These are phyloP conservation scores for Paspalum notatum DNA, from an alignment of 176 grass and related monocot species.

Conservation along the genomic window DNA sequence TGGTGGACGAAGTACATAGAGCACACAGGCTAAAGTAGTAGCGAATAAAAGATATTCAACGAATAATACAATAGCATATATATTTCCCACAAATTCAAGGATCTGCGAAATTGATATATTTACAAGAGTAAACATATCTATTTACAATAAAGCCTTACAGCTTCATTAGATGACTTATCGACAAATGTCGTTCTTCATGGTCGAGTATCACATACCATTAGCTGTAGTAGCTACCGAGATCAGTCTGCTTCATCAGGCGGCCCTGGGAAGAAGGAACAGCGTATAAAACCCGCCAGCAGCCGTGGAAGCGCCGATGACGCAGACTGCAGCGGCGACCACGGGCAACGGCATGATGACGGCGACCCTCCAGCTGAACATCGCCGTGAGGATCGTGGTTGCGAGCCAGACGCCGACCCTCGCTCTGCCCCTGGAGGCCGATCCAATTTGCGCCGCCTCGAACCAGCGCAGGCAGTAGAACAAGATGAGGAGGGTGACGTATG, in stretches of 20 bases:
- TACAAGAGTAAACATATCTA: too few species aligned
- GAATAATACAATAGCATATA: too few species aligned
- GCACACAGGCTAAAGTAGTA: too few species aligned
- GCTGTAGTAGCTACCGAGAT: not conserved
- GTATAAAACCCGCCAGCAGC: not conserved
- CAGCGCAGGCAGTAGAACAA: conserved; percentile 2
- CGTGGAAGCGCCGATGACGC: not conserved
- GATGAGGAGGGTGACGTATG: not conserved
- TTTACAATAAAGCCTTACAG: too few species aligned
- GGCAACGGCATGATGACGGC: not conserved
- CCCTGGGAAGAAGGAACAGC: not conserved
- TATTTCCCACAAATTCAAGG: too few species aligned
- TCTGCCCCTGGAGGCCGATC: not conserved
- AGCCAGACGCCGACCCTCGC: not conserved
- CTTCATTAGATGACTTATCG: too few species aligned
- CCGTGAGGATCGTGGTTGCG: not conserved
- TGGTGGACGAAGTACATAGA: too few species aligned
- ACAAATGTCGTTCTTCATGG: too few species aligned
- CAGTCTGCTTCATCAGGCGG: not conserved
- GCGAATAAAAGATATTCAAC: too few species aligned
- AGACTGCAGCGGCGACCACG: not conserved
- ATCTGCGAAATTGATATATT: too few species aligned
- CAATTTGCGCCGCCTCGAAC: not conserved
- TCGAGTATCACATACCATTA: too few species aligned
- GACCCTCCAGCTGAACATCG: not conserved